These are phyloP conservation scores for Mycena kentingensis DNA, from an alignment of 768 basidiomycete species.

Conservation along the genomic window DNA sequence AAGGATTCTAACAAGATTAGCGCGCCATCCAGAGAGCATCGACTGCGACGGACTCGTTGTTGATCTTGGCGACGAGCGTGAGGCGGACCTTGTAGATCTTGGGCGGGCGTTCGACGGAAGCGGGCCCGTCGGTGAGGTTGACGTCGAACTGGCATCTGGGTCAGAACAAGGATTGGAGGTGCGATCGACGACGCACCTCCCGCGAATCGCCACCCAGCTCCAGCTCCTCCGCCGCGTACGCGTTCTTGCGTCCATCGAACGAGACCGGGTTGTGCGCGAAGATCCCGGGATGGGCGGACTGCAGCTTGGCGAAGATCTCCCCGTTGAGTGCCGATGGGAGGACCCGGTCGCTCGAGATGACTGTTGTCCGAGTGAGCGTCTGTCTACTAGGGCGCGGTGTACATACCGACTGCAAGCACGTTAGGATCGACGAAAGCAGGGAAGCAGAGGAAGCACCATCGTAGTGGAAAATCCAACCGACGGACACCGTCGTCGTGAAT, in stretches of 20 bases:
- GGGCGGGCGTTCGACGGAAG: conserved; percentile 40
- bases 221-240: conserved; percentile 51
- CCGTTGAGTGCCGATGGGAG: conserved; percentile 50
- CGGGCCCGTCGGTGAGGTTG: conserved; percentile 44
- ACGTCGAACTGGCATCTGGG: conserved; percentile 24
- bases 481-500: not conserved
- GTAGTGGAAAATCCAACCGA: conserved; percentile 37
- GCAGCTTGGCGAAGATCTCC: conserved; percentile 50
- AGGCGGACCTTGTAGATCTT: conserved; percentile 57
- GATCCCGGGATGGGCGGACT: conserved; percentile 45
- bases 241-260: conserved; percentile 64
- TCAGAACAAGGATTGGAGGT: not conserved
- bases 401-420: conserved; percentile 5
- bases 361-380: conserved; percentile 29
- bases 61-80: conserved; percentile 58
- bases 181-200: conserved; percentile 12
- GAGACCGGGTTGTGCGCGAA: conserved; percentile 50
- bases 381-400: conserved; percentile 1
- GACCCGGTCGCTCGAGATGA: conserved; percentile 50
- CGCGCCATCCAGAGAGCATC: not conserved
- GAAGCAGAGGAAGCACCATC: conserved; percentile 49
- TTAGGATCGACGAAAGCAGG: conserved; percentile 1
- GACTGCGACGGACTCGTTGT: conserved; percentile 38
- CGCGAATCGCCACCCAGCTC: conserved; percentile 39
- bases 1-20: conserved; percentile 49